Evolutionary conservation across 2,329 filamentous ascomycete species (phyloP), one percentile per base, ranked within the genome.

Genomic region (Pseudogymnoascus pannorum): DNA sequence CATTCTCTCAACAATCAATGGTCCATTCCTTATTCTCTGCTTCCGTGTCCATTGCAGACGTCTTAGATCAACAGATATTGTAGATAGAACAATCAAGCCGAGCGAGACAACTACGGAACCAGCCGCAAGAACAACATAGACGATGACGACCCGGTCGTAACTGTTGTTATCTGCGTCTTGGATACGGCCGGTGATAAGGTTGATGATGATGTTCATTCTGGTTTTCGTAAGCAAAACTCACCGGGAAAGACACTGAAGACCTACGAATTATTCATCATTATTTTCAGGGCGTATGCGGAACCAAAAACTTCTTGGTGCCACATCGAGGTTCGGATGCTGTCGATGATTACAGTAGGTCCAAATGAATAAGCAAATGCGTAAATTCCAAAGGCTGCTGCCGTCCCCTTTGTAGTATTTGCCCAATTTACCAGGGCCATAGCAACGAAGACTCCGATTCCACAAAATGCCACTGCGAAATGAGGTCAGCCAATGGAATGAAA

Each of bases 241-340:
- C 14, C 9, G 14, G 14, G 12, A 12, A 35, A 24, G n/a, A 57
- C 3, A 18, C 57, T 14, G 29, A 26, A 35, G 29, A 63, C 74
- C 60, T 67, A 77, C 76, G 75, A 74, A 61, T 87, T 87, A 68
- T 86, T 86, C 68, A 85, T 81, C 20, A 80, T 80, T 35, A 86
- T 79, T 62, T 87, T 87, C 61, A 85, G 70, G 1, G 81, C 77
- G 63, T 86, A 86, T 0, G 80, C 84, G 0, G 81, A 80, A 0
- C 83, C 84, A 62, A 86, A 87, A 0, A 84, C 80, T 2, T 80
- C 80, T 61, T 83, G 80, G 24, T 84, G 76, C 80, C 81, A 85
- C 70, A 87, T 79, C 0, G 78, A 77, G 0, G 83, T 85, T 14
- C 84, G 80, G 24, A 86, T 83, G 20, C 79, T 75, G 67, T 87